A percentile compares a stretch with the other conserved stretches of the same genome.
Conservation (phyloP, 176 grass and related monocot species). For the Oryza brachyantha region DNA sequence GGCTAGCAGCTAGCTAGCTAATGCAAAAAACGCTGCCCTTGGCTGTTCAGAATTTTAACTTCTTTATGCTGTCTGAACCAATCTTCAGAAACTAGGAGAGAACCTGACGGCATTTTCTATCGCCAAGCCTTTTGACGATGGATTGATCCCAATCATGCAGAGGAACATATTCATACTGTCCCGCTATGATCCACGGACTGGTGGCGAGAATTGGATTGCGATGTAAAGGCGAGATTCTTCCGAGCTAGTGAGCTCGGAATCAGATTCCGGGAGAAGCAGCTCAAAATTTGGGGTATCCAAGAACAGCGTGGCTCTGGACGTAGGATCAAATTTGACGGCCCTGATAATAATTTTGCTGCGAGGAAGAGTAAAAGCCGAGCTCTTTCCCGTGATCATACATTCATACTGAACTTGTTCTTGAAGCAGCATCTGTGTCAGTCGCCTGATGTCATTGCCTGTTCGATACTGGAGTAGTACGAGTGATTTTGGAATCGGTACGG, state of each 20-base stretch:
- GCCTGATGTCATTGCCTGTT: neutral
- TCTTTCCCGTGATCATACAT: neutral
- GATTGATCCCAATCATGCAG: constrained; percentile 35
- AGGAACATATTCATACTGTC: constrained; percentile 34
- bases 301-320: neutral
- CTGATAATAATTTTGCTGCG: neutral
- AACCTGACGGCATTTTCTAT: constrained; percentile 27
- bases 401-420: constrained; percentile 7
- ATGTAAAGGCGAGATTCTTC: constrained; percentile 50
- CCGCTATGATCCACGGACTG: constrained; percentile 24
- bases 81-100: constrained; percentile 40
- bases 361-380: neutral
- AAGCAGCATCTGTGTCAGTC: constrained; percentile 10
- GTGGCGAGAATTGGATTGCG: neutral
- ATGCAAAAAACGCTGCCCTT: neutral
- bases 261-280: constrained; percentile 49
- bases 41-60: constrained; percentile 15
- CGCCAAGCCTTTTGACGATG: constrained; percentile 23
- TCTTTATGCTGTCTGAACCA: constrained; percentile 36
- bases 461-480: neutral
- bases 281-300: neutral
- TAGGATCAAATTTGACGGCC: constrained; percentile 9
- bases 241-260: constrained; percentile 46
- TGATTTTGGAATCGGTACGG: constrained; percentile 19
- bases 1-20: neutral